phyloP scores from a whole-genome alignment of 768 basidiomycete species.

The Lactifluus volemus region DNA sequence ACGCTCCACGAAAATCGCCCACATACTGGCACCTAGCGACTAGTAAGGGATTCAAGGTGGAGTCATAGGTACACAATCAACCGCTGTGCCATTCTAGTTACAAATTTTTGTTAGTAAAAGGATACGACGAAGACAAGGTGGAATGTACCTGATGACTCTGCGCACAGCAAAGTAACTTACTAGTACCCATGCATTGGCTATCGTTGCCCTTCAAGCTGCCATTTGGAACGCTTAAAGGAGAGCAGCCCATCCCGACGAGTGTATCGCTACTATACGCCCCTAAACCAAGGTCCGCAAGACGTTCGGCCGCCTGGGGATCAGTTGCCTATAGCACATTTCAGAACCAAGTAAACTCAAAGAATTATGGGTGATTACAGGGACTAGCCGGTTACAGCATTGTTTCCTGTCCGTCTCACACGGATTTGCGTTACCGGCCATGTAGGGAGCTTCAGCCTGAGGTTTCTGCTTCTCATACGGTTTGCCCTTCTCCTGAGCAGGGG shows the following conservation, averaged over 20 bases:
- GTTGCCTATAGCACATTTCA: not conserved
- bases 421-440: not conserved
- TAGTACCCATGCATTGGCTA: not conserved
- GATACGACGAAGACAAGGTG: not conserved
- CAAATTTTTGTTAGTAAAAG: not conserved
- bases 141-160: not conserved
- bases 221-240: not conserved
- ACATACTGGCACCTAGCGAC: too few relatives aligned
- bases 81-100: not conserved
- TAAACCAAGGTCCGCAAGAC: not conserved
- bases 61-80: not conserved
- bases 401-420: not conserved
- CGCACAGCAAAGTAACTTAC: not conserved
- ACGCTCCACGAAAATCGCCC: not conserved
- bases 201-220: not conserved
- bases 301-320: not conserved
- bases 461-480: not conserved
- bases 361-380: not conserved
- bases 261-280: too few relatives aligned
- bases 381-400: not conserved
- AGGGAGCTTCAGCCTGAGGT: not conserved
- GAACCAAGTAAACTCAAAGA: not conserved
- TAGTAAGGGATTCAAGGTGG: too few relatives aligned
- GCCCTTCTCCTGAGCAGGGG: not conserved
- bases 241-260: not conserved